Percentiles rank a stretch among this genome's conserved stretches.
phyloP scores from a whole-genome alignment of 2,329 filamentous ascomycete genomes.

The Metarhizium anisopliae region DNA sequence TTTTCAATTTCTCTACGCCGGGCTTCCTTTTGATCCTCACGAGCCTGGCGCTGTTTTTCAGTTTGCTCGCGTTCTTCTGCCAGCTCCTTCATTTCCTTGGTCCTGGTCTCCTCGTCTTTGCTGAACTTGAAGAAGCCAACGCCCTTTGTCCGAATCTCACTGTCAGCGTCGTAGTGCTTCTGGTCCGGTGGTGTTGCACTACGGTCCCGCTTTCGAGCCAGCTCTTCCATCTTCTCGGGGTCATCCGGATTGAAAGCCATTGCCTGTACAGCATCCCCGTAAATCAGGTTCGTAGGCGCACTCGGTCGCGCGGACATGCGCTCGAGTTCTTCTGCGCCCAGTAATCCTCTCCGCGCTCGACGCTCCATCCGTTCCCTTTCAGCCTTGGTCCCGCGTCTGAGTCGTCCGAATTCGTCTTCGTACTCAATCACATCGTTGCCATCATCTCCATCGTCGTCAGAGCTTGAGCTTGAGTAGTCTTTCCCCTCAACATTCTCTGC shows the following conservation, averaged over 20 bases:
- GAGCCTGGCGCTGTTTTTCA: slow-evolving; percentile 49
- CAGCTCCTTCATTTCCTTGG: slow-evolving; percentile 66
- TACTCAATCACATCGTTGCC: slow-evolving; percentile 69
- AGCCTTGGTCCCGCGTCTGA: slow-evolving; percentile 60
- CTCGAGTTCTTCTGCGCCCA: slow-evolving; percentile 53
- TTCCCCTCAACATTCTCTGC: slow-evolving; percentile 53
- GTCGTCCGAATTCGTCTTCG: slow-evolving; percentile 86
- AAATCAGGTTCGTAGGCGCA: slow-evolving; percentile 64
- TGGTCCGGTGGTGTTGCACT: slow-evolving; percentile 71
- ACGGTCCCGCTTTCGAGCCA: slow-evolving; percentile 71
- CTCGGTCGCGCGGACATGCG: slow-evolving; percentile 58
- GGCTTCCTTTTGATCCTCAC: slow-evolving; percentile 47
- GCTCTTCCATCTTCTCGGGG: slow-evolving; percentile 62
- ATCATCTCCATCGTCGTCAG: slow-evolving; percentile 28
- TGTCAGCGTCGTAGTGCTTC: slow-evolving; percentile 75
- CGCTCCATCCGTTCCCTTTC: slow-evolving; percentile 58
- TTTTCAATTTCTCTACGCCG: slow-evolving; percentile 56
- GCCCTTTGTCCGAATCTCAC: slow-evolving; percentile 79
- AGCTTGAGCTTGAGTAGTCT: slow-evolving; percentile 46
- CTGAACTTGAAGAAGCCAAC: slow-evolving; percentile 90
- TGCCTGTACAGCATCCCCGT: slow-evolving; percentile 76
- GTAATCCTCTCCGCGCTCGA: slow-evolving; percentile 36
- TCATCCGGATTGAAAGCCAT: slow-evolving; percentile 74
- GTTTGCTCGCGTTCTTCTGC: slow-evolving; percentile 59
- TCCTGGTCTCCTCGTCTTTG: slow-evolving; percentile 57